A percentile compares a stretch with the other conserved stretches of the same genome.
phyloP scores from a whole-genome alignment of 1,139 yeast species.

The Candida labiduridarum region DNA sequence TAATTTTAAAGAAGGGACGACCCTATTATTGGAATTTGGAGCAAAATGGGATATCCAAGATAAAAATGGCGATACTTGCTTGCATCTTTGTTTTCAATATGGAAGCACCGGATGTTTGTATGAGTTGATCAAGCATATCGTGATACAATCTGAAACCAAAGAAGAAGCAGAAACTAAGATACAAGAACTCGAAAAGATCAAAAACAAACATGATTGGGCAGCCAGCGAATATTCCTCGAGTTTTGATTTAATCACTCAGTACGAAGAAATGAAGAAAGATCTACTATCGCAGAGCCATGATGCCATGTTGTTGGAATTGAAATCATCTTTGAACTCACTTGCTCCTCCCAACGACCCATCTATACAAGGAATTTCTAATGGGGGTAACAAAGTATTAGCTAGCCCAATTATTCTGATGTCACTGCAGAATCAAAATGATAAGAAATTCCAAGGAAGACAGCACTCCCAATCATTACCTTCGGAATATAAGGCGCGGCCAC shows the following conservation, averaged over 20 bases:
- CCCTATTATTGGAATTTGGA: conserved; percentile 74
- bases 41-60: conserved; percentile 70
- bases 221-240: conserved; percentile 63
- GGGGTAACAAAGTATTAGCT: conserved; percentile 31
- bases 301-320: not conserved
- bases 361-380: conserved; percentile 14
- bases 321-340: not conserved
- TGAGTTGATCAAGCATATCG: conserved; percentile 49
- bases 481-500: conserved; percentile 10
- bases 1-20: conserved; percentile 72
- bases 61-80: conserved; percentile 68
- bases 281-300: conserved; percentile 11
- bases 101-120: conserved; percentile 70
- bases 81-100: conserved; percentile 80
- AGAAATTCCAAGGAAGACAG: conserved; percentile 20
- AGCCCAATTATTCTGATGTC: conserved; percentile 40
- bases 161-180: conserved; percentile 50
- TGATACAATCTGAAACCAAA: conserved; percentile 17
- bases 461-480: conserved; percentile 42
- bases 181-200: conserved; percentile 24
- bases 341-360: not conserved
- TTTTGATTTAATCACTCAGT: conserved; percentile 42
- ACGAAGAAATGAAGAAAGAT: conserved; percentile 24
- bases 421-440: conserved; percentile 11
- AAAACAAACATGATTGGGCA: conserved; percentile 67